phyloP scores from a whole-genome alignment of 2,329 filamentous ascomycete species.

The Colletotrichum simmondsii region DNA sequence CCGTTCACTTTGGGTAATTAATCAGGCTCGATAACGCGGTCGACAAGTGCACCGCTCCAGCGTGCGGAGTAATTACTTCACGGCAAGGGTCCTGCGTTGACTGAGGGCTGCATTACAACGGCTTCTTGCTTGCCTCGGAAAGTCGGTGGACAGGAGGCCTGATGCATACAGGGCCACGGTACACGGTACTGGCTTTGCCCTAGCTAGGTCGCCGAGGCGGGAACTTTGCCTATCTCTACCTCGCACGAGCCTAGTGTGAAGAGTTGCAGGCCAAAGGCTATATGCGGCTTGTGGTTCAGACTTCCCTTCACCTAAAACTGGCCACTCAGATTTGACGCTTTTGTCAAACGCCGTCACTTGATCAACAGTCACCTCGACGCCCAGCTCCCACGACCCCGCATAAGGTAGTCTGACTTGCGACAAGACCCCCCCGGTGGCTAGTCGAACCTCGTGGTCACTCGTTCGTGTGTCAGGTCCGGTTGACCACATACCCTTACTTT shows the following conservation, averaged over 20 bases:
- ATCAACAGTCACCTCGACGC: constrained; percentile 14
- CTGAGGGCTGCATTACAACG: neutral
- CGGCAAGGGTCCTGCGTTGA: neutral
- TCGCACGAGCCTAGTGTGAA: constrained; percentile 27
- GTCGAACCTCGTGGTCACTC: constrained; percentile 27
- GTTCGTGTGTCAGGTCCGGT: constrained; percentile 25
- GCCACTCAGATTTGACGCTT: constrained; percentile 29
- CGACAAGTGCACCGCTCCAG: neutral
- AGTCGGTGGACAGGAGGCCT: neutral
- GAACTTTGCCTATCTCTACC: constrained; percentile 29
- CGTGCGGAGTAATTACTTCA: neutral
- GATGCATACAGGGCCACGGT: neutral
- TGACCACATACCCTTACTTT: constrained; percentile 20
- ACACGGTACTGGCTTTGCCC: constrained; percentile 6
- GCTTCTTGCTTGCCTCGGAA: neutral
- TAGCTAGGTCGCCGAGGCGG: constrained; percentile 24
- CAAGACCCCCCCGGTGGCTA: constrained; percentile 16
- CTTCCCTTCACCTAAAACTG: constrained; percentile 5
- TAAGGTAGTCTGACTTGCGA: constrained; percentile 23
- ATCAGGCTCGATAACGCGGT: neutral
- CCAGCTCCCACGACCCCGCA: constrained; percentile 28
- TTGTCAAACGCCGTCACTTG: constrained; percentile 31
- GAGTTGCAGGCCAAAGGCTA: constrained; percentile 26
- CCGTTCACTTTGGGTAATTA: neutral
- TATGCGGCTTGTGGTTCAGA: constrained; percentile 23